These are phyloP conservation scores for Neurospora sp. DNA, from an alignment of 2,329 filamentous ascomycete species.

Conservation along the genomic window DNA sequence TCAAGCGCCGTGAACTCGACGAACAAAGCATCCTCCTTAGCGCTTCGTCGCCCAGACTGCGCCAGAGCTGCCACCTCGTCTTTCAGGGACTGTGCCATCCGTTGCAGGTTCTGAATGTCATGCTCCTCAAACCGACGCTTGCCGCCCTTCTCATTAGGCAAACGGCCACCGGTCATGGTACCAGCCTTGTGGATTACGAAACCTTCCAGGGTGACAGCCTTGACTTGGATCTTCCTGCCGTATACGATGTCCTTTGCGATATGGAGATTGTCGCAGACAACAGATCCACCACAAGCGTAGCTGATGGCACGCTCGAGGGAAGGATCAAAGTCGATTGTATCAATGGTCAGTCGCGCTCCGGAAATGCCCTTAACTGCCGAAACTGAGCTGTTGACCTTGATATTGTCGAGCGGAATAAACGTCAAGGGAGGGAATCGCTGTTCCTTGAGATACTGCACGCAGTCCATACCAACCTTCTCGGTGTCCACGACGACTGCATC, in stretches of 20 bases:
- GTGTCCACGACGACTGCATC: conserved; percentile 93
- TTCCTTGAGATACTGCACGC: conserved; percentile 87
- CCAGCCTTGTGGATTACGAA: conserved; percentile 94
- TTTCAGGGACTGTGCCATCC: conserved; percentile 63
- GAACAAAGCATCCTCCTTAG: conserved; percentile 71
- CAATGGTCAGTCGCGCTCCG: conserved; percentile 80
- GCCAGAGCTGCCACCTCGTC: conserved; percentile 73
- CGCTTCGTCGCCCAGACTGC: conserved; percentile 62
- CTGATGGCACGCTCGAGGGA: conserved; percentile 84
- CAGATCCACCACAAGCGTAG: conserved; percentile 88
- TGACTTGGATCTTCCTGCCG: conserved; percentile 73
- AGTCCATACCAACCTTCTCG: conserved; percentile 87
- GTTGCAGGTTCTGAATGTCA: conserved; percentile 76
- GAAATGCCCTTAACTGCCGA: conserved; percentile 83
- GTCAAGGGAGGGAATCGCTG: conserved; percentile 80
- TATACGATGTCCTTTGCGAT: conserved; percentile 88
- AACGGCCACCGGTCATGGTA: conserved; percentile 89
- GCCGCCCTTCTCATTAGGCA: conserved; percentile 61
- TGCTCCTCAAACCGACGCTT: conserved; percentile 82
- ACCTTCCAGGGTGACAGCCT: conserved; percentile 91
- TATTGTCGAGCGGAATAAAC: conserved; percentile 93
- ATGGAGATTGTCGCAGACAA: conserved; percentile 81
- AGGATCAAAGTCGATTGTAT: conserved; percentile 89
- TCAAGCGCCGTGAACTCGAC: conserved; percentile 73
- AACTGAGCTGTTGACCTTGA: conserved; percentile 87